These are phyloP conservation scores for Phytophthora citrophthora DNA, from an alignment of 352 stramenopile genomes.

Conservation along the genomic window DNA sequence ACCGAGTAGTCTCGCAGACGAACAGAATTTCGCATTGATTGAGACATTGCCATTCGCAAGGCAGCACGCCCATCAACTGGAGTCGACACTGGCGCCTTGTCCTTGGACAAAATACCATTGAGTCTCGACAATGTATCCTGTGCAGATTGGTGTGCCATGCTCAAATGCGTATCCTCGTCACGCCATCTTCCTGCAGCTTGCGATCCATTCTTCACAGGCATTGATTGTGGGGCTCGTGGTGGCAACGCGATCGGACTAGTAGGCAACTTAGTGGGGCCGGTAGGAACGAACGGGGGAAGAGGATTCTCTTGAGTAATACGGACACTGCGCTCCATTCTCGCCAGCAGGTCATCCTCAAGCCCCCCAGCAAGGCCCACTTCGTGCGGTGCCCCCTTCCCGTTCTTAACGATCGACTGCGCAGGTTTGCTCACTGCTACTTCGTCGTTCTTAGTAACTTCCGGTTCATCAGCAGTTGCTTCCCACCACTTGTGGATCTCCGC, in stretches of 20 bases:
- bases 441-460: slow-evolving; percentile 13
- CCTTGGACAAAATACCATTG: slow-evolving; percentile 65
- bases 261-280: slow-evolving; percentile 22
- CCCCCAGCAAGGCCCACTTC: slow-evolving; percentile 33
- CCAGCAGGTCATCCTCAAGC: slow-evolving; percentile 37
- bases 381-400: slow-evolving; percentile 31
- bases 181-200: slow-evolving; percentile 35
- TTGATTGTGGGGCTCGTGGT: slow-evolving; percentile 30
- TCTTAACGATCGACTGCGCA: slow-evolving; percentile 23
- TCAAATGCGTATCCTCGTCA: slow-evolving; percentile 60
- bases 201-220: slow-evolving; percentile 23
- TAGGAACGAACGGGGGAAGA: slow-evolving; percentile 15
- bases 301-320: slow-evolving; percentile 34
- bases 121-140: slow-evolving; percentile 70
- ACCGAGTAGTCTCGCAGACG: slow-evolving; percentile 68
- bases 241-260: slow-evolving; percentile 61
- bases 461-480: slow-evolving; percentile 54
- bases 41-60: slow-evolving; percentile 54
- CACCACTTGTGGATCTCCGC: slow-evolving; percentile 81
- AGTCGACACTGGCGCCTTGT: slow-evolving; percentile 29
- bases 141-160: slow-evolving; percentile 62
- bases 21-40: slow-evolving; percentile 65
- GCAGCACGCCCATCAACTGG: slow-evolving; percentile 36
- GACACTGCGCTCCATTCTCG: slow-evolving; percentile 44
- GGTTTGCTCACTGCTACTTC: slow-evolving; percentile 13